phyloP scores from a whole-genome alignment of 306 rosid genomes.

The Prunus kanzakura region DNA sequence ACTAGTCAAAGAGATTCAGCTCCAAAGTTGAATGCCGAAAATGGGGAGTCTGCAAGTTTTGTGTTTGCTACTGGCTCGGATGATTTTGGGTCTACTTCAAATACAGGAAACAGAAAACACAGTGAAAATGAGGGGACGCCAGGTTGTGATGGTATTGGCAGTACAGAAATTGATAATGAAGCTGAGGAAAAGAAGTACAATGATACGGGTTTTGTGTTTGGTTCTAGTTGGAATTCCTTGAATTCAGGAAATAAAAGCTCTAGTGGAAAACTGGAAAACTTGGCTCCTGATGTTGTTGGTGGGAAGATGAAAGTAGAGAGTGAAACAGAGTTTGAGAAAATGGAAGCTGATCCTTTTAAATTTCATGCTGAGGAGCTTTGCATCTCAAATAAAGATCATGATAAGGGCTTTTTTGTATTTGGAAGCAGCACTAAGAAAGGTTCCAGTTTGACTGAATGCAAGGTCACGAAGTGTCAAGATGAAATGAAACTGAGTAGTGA shows the following conservation, averaged over 20 bases:
- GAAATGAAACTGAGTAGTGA: constrained; percentile 8
- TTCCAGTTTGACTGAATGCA: constrained; percentile 10
- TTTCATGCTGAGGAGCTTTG: neutral
- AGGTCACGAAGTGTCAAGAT: neutral
- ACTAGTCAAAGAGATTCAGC: constrained; percentile 7
- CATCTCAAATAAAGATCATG: constrained; percentile 19
- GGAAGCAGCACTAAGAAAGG: constrained; percentile 16
- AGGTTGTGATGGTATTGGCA: constrained; percentile 1
- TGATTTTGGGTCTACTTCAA: neutral
- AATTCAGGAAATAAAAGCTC: neutral
- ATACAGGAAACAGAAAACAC: constrained; percentile 6
- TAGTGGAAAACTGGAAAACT: constrained; percentile 14
- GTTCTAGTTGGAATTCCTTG: constrained; percentile 16
- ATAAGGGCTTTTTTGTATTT: constrained; percentile 29
- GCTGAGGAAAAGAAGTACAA: constrained; percentile 13
- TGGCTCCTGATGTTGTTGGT: constrained; percentile 12
- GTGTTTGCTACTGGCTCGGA: neutral
- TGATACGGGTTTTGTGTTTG: constrained; percentile 25
- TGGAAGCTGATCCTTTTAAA: constrained; percentile 16
- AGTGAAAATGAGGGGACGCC: constrained; percentile 10
- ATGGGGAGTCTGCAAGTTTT: neutral
- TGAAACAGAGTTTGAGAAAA: constrained; percentile 13
- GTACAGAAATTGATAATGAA: constrained; percentile 5
- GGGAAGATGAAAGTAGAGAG: constrained; percentile 27
- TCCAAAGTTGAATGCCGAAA: constrained; percentile 20